Evolutionary conservation across 1,284 basidiomycete species (phyloP), one percentile per base, ranked within the genome.

Genomic region (Laetiporus sulphureus): DNA sequence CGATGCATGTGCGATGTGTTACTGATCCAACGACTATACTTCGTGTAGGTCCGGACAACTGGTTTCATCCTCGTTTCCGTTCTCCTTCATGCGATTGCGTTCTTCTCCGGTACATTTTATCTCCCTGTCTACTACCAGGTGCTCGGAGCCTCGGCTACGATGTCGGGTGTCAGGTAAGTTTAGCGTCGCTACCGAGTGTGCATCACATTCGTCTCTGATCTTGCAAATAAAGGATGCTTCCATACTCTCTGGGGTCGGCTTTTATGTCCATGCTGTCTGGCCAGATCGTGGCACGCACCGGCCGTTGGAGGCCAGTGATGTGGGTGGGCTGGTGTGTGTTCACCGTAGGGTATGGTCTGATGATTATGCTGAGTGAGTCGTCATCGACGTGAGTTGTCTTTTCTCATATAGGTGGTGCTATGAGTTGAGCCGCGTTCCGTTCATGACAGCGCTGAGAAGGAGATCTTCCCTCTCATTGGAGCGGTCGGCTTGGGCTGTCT

Each of bases 61-160:
- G 69, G 67, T 1, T 67, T 84, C 22, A 62, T 91, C 29, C 64
- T 91, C 10, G 53, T 84, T 22, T 69, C 74, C 2, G 68, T 65
- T 3, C 76, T 90, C 54, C 52, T 86, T 3, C 89, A 92, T 54
- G 79, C 76, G 0, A 40, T 86, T 18, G 68, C 68, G 0, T 90
- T 91, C 63, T 86, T 86, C 53, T 55, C 53, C 11, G 69, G 73
- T 36, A 73, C 80, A 35, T 85, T 69, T 55, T 88, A 88, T 50
- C 69, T 90, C 10, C 85, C 88, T 0, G 61, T 90, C 1, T 91
- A 85, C 59, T 91, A 75, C 65, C 89, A 91, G 64, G 74, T 81
- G 1, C 71, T 89, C 4, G 89, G 89, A 2, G 70, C 83, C 0
- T 83, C 81, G 4, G 83, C 89, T 1, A 85, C 84, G 0, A 70